Percentiles rank a stretch among this genome's conserved stretches.
Conservation (phyloP, 306 rosid genomes). For the Vigna unguiculata region DNA sequence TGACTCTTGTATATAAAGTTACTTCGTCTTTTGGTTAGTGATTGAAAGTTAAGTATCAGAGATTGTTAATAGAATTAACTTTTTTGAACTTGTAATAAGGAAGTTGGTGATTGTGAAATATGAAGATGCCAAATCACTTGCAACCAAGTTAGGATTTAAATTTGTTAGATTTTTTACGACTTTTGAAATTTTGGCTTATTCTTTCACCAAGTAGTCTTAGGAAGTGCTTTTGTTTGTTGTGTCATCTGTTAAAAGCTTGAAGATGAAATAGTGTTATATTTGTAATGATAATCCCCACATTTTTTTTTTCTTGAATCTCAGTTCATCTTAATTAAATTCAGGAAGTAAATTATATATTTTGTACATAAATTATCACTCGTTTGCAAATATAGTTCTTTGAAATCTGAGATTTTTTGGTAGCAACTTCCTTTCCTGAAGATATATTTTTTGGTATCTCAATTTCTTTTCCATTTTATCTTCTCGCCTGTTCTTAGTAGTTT, state of each 20-base stretch:
- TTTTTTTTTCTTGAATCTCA: constrained; percentile 12
- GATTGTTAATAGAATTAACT: neutral
- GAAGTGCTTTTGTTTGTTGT: constrained; percentile 12
- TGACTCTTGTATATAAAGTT: constrained; percentile 23
- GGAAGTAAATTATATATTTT: neutral
- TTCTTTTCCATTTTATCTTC: neutral
- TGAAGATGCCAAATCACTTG: constrained; percentile 12
- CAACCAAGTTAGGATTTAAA: constrained; percentile 23
- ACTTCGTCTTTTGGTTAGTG: constrained; percentile 12
- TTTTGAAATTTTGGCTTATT: constrained; percentile 12
- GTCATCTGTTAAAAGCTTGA: neutral
- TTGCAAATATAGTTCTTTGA: constrained; percentile 3
- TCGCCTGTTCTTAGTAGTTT: constrained; percentile 2
- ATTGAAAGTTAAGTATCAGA: neutral
- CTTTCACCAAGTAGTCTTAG: neutral
- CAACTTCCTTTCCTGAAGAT: neutral
- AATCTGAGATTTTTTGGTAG: neutral
- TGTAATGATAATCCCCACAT: neutral
- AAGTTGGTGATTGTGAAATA: constrained; percentile 2
- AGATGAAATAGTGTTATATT: neutral
- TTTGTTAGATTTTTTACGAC: neutral
- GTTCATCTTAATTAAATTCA: constrained; percentile 21
- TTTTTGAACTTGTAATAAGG: constrained; percentile 2
- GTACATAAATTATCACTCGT: neutral
- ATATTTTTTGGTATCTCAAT: neutral